Conservation (phyloP, 768 basidiomycete genomes). For the Sistotremastrum suecicum region DNA sequence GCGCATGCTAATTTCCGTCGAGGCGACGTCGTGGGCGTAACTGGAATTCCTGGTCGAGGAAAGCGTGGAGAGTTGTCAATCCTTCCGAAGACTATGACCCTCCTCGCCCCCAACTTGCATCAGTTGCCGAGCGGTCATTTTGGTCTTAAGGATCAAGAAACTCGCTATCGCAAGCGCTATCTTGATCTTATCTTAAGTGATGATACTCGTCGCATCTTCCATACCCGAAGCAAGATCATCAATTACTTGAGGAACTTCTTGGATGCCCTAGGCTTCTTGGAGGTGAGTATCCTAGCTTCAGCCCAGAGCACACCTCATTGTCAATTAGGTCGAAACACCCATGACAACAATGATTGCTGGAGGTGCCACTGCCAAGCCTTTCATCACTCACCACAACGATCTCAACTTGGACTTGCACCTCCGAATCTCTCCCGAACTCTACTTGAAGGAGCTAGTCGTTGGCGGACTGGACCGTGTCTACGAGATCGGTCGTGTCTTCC, state of each 20-base stretch:
- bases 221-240: slow-evolving; percentile 79
- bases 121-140: slow-evolving; percentile 87
- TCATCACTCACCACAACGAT: slow-evolving; percentile 98
- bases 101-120: slow-evolving; percentile 93
- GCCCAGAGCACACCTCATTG: background rate
- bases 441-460: slow-evolving; percentile 93
- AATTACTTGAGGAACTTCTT: slow-evolving; percentile 89
- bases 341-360: slow-evolving; percentile 96
- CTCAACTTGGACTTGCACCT: slow-evolving; percentile 93
- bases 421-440: slow-evolving; percentile 94
- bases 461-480: slow-evolving; percentile 97
- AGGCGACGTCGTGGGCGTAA: slow-evolving; percentile 92
- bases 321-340: slow-evolving; percentile 72
- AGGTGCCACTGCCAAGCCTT: slow-evolving; percentile 97
- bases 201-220: slow-evolving; percentile 77
- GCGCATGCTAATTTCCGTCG: slow-evolving; percentile 82
- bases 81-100: slow-evolving; percentile 61
- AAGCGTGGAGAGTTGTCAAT: slow-evolving; percentile 94
- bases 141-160: slow-evolving; percentile 95
- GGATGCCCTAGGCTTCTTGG: slow-evolving; percentile 86
- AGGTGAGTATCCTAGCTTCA: slow-evolving; percentile 22
- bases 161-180: slow-evolving; percentile 96
- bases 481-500: slow-evolving; percentile 95
- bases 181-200: slow-evolving; percentile 95
- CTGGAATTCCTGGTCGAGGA: slow-evolving; percentile 78